Percentiles rank a stretch among this genome's conserved stretches.
Conservation (phyloP, 805 yeast species). For the Suhomyces sp. region DNA sequence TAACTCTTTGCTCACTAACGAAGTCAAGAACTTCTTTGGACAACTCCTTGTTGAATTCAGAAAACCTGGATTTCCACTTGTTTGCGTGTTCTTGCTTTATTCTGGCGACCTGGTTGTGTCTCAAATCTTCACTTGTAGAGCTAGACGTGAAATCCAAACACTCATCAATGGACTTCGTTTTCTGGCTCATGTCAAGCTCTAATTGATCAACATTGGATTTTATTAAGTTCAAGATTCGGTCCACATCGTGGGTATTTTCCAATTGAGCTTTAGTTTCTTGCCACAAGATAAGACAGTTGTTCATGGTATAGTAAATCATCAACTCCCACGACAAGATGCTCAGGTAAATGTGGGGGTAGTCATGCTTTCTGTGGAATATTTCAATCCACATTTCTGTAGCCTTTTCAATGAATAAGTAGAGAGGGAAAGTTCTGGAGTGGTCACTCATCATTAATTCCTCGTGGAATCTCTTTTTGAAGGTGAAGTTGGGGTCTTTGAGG, state of each 20-base stretch:
- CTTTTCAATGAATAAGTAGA: conserved; percentile 37
- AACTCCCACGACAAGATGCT: conserved; percentile 50
- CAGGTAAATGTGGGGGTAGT: conserved; percentile 37
- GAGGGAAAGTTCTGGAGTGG: conserved; percentile 48
- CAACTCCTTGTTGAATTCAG: conserved; percentile 49
- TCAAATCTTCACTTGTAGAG: conserved; percentile 46
- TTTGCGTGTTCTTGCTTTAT: conserved; percentile 34
- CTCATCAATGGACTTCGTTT: conserved; percentile 38
- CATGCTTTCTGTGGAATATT: conserved; percentile 25
- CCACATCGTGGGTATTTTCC: conserved; percentile 46
- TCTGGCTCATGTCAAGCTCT: conserved; percentile 23
- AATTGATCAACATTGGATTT: conserved; percentile 24
- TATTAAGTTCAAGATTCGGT: conserved; percentile 47
- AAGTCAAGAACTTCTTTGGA: conserved; percentile 61
- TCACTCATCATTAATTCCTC: conserved; percentile 66
- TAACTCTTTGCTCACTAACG: conserved; percentile 71
- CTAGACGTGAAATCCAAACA: conserved; percentile 40
- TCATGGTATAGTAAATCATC: conserved; percentile 55
- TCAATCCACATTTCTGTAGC: conserved; percentile 36
- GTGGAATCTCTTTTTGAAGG: conserved; percentile 58
- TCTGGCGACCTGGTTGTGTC: conserved; percentile 50
- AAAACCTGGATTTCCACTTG: conserved; percentile 46
- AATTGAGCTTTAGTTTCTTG: conserved; percentile 53
- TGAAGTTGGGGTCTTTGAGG: conserved; percentile 52
- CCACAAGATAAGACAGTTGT: conserved; percentile 62